phyloP scores from a whole-genome alignment of 768 basidiomycete genomes.

The Boletus rufocinnamomeus region DNA sequence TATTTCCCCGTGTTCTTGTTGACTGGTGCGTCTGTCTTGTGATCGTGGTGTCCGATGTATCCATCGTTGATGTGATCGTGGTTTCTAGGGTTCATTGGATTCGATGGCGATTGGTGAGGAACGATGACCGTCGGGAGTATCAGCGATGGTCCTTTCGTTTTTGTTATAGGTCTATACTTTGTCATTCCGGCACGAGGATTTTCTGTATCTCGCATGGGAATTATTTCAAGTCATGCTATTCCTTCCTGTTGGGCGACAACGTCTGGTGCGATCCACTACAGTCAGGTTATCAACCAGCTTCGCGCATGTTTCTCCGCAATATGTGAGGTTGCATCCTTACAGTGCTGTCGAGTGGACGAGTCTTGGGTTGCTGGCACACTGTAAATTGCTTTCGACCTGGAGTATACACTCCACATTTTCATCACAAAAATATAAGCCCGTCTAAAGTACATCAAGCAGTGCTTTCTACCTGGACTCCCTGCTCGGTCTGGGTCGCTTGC shows the following conservation, averaged over 20 bases:
- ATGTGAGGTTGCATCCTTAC: too few species aligned
- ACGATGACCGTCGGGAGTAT: background rate
- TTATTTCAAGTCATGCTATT: background rate
- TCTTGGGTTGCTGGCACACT: background rate
- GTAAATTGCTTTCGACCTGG: background rate
- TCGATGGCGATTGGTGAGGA: slow-evolving; percentile 80
- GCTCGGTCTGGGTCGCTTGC: slow-evolving; percentile 27
- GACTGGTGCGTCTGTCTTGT: slow-evolving; percentile 47
- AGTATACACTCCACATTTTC: background rate
- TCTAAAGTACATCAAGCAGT: slow-evolving; percentile 16
- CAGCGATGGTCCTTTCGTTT: background rate
- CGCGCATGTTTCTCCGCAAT: too few species aligned
- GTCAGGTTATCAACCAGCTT: background rate
- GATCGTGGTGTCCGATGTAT: background rate
- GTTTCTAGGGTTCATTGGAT: slow-evolving; percentile 71
- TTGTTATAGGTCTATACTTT: background rate
- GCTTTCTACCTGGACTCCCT: slow-evolving; percentile 25
- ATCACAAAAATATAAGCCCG: background rate
- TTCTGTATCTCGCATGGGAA: background rate
- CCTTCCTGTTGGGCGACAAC: background rate
- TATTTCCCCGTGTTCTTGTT: slow-evolving; percentile 81
- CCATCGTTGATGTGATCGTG: background rate
- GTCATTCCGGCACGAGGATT: background rate
- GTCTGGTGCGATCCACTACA: background rate
- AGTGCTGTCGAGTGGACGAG: too few species aligned